These are phyloP conservation scores for Nakazawaea anatomiae DNA, from an alignment of 805 yeast genomes.

Conservation along the genomic window DNA sequence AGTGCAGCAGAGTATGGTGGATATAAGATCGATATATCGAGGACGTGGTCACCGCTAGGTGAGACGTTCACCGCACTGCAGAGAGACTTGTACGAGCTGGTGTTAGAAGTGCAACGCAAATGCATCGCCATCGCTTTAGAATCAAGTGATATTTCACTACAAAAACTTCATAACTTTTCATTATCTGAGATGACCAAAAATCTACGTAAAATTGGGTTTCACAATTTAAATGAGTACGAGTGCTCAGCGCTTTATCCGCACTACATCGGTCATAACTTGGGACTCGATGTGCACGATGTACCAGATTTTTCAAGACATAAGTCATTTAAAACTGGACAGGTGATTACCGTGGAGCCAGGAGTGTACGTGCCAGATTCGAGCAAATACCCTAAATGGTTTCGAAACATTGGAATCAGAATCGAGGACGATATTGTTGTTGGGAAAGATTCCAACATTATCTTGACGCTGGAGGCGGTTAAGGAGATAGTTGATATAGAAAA, in stretches of 20 bases:
- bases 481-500: slow-evolving; percentile 79
- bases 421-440: slow-evolving; percentile 93
- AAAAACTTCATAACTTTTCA: slow-evolving; percentile 72
- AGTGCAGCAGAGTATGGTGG: slow-evolving; percentile 95
- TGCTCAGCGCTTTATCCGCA: slow-evolving; percentile 76
- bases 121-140: slow-evolving; percentile 70
- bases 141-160: slow-evolving; percentile 45
- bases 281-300: slow-evolving; percentile 84
- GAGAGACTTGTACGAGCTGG: slow-evolving; percentile 82
- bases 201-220: slow-evolving; percentile 67
- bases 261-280: slow-evolving; percentile 92
- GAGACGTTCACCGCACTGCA: slow-evolving; percentile 75
- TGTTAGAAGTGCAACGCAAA: slow-evolving; percentile 71
- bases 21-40: slow-evolving; percentile 90
- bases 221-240: slow-evolving; percentile 43
- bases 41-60: slow-evolving; percentile 84
- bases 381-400: slow-evolving; percentile 71
- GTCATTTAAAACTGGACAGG: slow-evolving; percentile 62
- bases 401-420: slow-evolving; percentile 88
- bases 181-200: slow-evolving; percentile 55
- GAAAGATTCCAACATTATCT: slow-evolving; percentile 39
- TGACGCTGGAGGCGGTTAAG: slow-evolving; percentile 82
- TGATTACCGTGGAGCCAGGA: slow-evolving; percentile 94
- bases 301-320: slow-evolving; percentile 57
- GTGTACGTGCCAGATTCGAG: slow-evolving; percentile 75